Evolutionary conservation across 225 moss, liverwort and hornwort genomes (phyloP).

Genomic region (Pleurozium schreberi): DNA sequence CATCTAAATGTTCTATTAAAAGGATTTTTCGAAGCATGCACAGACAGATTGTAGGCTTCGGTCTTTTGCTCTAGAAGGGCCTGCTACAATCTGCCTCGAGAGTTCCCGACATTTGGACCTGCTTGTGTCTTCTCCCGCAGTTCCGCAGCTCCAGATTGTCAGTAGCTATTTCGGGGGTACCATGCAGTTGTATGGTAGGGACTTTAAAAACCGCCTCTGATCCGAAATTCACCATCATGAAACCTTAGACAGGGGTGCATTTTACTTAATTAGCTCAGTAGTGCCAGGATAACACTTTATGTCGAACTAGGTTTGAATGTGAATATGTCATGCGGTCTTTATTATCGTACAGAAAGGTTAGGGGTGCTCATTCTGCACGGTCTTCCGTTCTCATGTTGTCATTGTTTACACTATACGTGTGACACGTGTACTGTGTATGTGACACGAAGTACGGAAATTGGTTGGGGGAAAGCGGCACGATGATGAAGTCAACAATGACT

Average conservation of each 20-base stretch:
- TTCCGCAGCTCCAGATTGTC: background rate
- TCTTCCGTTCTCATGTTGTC: background rate
- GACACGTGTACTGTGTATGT: constrained; percentile 16
- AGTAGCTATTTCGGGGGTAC: background rate
- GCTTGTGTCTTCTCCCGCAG: background rate
- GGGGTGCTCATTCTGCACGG: background rate
- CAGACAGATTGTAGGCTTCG: background rate
- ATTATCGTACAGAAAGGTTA: background rate
- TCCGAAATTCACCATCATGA: background rate
- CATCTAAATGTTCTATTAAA: background rate
- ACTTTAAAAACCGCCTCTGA: background rate
- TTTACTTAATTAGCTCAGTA: background rate
- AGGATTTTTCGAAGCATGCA: background rate
- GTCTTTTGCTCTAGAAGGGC: background rate
- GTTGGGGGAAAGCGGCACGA: constrained; percentile 10
- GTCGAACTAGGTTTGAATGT: background rate
- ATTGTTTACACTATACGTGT: constrained; percentile 13
- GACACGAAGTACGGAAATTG: constrained; percentile 6
- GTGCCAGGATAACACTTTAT: background rate
- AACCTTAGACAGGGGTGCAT: background rate
- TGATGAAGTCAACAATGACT: constrained; percentile 11
- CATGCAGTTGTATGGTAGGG: background rate
- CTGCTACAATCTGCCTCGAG: background rate
- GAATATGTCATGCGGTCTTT: background rate
- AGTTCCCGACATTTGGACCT: background rate